These are phyloP conservation scores for Ophiostoma pallidulum DNA, from an alignment of 2,329 filamentous ascomycete species.

Conservation along the genomic window DNA sequence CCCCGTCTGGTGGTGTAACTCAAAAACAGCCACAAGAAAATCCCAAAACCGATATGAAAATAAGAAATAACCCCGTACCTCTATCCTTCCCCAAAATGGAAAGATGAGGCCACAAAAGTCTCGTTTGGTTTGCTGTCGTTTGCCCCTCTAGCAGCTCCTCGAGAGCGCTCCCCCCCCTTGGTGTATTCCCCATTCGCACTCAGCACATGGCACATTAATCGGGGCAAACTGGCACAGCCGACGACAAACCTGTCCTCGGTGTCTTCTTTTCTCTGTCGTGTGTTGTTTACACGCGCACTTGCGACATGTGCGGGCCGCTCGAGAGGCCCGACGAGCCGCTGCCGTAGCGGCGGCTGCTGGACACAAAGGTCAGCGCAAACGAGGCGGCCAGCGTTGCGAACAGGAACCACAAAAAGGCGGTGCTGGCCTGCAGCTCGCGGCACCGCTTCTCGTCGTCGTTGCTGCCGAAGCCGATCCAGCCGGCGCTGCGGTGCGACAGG, in stretches of 20 bases:
- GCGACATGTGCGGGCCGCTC: slow-evolving; percentile 43
- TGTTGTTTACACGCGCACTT: slow-evolving; percentile 34
- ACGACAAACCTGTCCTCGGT: slow-evolving; percentile 3
- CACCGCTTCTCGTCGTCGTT: slow-evolving; percentile 53
- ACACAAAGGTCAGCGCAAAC: slow-evolving; percentile 45
- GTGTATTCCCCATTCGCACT: neutral
- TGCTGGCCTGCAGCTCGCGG: slow-evolving; percentile 63
- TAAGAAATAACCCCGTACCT: neutral
- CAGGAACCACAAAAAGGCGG: slow-evolving; percentile 72
- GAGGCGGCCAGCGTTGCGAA: slow-evolving; percentile 52
- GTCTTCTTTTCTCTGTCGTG: neutral
- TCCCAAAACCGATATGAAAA: neutral
- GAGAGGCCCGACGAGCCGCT: slow-evolving; percentile 28
- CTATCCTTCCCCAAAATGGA: neutral
- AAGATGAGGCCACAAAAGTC: neutral
- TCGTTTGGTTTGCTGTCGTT: neutral
- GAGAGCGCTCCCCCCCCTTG: slow-evolving; percentile 6
- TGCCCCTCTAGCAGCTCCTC: slow-evolving; percentile 9
- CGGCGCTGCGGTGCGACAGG: slow-evolving; percentile 27
- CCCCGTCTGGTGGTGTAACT: neutral
- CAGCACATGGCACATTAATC: slow-evolving; percentile 12
- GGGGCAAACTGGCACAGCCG: slow-evolving; percentile 4
- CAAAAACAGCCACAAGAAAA: neutral
- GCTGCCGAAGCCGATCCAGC: slow-evolving; percentile 56
- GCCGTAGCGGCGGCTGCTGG: slow-evolving; percentile 41